A percentile compares a stretch with the other conserved stretches of the same genome.
phyloP scores from a whole-genome alignment of 2,329 filamentous ascomycete species.

The Septoria linicola region DNA sequence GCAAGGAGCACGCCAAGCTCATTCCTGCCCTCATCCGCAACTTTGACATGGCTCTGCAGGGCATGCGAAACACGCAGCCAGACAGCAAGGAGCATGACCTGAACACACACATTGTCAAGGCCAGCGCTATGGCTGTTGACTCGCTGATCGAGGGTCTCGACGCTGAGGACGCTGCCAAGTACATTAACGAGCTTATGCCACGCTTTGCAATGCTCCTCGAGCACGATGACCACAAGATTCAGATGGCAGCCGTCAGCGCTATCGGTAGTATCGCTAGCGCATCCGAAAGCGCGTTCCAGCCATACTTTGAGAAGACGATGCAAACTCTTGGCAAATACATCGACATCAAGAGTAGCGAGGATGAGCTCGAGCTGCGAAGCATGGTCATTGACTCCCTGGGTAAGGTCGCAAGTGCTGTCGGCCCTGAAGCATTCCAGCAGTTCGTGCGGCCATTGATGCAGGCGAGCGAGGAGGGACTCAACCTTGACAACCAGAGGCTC shows the following conservation, averaged over 20 bases:
- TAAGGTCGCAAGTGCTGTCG: constrained; percentile 86
- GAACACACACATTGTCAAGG: constrained; percentile 82
- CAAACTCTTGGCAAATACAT: constrained; percentile 81
- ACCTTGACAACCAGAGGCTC: constrained; percentile 83
- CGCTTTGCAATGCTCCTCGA: constrained; percentile 80
- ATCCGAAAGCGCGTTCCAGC: constrained; percentile 76
- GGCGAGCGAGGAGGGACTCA: constrained; percentile 85
- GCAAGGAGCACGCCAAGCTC: constrained; percentile 78
- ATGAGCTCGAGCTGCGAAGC: constrained; percentile 84
- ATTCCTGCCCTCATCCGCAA: constrained; percentile 85
- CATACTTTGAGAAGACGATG: constrained; percentile 93
- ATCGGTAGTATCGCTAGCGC: constrained; percentile 87
- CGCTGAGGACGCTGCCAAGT: constrained; percentile 74
- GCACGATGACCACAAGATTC: constrained; percentile 84
- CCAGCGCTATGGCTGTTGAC: constrained; percentile 86
- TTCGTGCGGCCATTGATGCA: constrained; percentile 90
- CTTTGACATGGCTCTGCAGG: constrained; percentile 73
- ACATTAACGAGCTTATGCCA: constrained; percentile 78
- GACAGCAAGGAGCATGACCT: constrained; percentile 61
- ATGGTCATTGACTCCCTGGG: constrained; percentile 91
- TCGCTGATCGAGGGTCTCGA: constrained; percentile 85
- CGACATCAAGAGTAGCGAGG: constrained; percentile 80
- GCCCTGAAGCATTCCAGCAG: constrained; percentile 79
- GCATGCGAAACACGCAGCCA: constrained; percentile 54
- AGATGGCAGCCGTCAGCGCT: constrained; percentile 83